phyloP scores from a whole-genome alignment of 768 basidiomycete species.

The Pleurotus djamor region DNA sequence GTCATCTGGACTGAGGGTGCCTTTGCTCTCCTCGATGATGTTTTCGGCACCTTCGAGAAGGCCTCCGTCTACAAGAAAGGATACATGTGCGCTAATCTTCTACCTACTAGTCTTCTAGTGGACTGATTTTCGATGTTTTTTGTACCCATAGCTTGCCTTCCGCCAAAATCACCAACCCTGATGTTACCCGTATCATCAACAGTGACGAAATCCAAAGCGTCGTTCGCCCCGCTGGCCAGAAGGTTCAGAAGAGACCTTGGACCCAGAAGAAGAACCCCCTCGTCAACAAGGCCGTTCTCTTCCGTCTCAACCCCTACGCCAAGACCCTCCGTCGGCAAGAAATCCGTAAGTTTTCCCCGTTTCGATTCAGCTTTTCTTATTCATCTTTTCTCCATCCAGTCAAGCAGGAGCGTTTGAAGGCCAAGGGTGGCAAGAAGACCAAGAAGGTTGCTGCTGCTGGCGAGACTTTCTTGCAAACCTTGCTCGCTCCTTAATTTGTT shows the following conservation, averaged over 20 bases:
- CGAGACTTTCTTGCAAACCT: slow-evolving; percentile 79
- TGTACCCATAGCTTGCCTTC: slow-evolving; percentile 68
- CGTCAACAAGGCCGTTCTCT: slow-evolving; percentile 89
- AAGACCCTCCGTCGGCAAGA: slow-evolving; percentile 91
- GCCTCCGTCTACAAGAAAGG: slow-evolving; percentile 85
- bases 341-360: slow-evolving; percentile 56
- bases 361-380: too few relatives aligned
- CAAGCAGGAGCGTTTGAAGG: slow-evolving; percentile 75
- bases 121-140: not conserved
- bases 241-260: slow-evolving; percentile 90
- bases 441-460: slow-evolving; percentile 64
- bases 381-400: too few relatives aligned
- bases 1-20: slow-evolving; percentile 99
- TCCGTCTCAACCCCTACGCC: slow-evolving; percentile 98
- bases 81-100: slow-evolving; percentile 66
- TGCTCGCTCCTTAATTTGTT: slow-evolving; percentile 79
- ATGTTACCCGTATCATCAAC: slow-evolving; percentile 97
- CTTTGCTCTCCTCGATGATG: slow-evolving; percentile 88
- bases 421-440: slow-evolving; percentile 37
- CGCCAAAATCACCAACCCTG: slow-evolving; percentile 96
- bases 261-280: slow-evolving; percentile 99
- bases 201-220: slow-evolving; percentile 97
- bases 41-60: slow-evolving; percentile 95
- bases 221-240: slow-evolving; percentile 85
- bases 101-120: not conserved